Base-by-base conservation (phyloP, 2,329 filamentous ascomycete species). In the Hirsutella minnesotensis region DNA sequence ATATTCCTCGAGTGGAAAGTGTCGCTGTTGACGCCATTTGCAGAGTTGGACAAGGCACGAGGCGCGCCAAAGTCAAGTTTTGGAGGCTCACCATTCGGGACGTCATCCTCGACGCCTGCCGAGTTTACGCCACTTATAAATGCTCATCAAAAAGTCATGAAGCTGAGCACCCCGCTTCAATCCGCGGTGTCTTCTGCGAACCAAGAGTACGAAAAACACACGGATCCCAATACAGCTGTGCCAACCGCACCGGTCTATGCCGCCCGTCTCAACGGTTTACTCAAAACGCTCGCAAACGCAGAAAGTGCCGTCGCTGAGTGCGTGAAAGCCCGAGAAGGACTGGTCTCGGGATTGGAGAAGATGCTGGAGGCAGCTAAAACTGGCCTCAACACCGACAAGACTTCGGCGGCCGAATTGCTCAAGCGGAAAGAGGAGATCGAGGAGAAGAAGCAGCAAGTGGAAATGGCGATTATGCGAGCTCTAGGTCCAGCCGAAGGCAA, bases 201-300 rank as follows among this genome's bases (percentile, higher is more conserved):
- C 50, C 70, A 80, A 49, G 90, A 96, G 51, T 95, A 87, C 56
- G 78, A 83, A 40, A 94, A 90, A 60, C 72, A 94, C 56, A 84
- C 81, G 43, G 84, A 88, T 52, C 76, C 87, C 0, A 69, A 72
- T 22, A 75, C 74, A 1, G 69, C 76, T 1, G 68, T 82, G 2
- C 87, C 90, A 0, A 83, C 87, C 0, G 82, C 89, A 1, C 89
- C 92, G 1, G 89, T 98, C 18, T 86, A 94, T 56, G 92, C 92
- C 2, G 90, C 90, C 13, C 83, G 87, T 22, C 75, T 98, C 9
- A 89, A 86, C 50, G 84, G 86, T 3, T 72, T 98, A n/a, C 73
- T 96, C 42, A 95, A 92, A 67, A 84, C 81, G 7, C 73, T 98
- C 16, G 86, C 87, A 18, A 86, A 78, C 49, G 92, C 92, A 3